These are phyloP conservation scores for Pseudogymnoascus sp. DNA, from an alignment of 2,329 filamentous ascomycete genomes.

Conservation along the genomic window DNA sequence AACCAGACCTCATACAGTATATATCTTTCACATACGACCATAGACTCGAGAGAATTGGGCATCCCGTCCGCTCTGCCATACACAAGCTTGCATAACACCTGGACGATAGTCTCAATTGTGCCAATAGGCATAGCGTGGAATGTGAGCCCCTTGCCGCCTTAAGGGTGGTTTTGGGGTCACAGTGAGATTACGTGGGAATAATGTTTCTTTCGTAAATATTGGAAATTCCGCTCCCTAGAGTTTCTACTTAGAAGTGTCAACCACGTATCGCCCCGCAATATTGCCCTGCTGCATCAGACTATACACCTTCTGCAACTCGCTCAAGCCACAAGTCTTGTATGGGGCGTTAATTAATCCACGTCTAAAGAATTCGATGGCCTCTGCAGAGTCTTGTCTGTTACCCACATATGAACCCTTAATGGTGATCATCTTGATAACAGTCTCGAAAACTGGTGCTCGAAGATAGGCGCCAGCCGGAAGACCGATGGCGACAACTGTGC, in stretches of 20 bases:
- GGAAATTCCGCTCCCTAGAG: background rate
- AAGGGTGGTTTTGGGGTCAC: background rate
- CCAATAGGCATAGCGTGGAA: background rate
- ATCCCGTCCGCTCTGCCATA: background rate
- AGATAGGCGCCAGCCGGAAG: conserved; percentile 73
- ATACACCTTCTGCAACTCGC: conserved; percentile 70
- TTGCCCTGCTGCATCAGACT: conserved; percentile 61
- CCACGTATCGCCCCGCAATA: conserved; percentile 68
- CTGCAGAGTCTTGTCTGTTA: conserved; percentile 76
- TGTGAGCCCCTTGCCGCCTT: background rate
- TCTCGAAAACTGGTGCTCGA: conserved; percentile 78
- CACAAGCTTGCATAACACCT: background rate
- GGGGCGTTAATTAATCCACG: conserved; percentile 82
- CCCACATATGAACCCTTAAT: conserved; percentile 94
- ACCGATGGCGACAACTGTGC: conserved; percentile 80
- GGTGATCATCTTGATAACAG: conserved; percentile 79
- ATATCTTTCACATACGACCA: background rate
- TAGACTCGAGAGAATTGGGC: background rate
- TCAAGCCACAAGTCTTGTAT: conserved; percentile 75
- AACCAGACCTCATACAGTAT: background rate
- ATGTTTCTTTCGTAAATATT: background rate
- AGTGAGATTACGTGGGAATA: background rate
- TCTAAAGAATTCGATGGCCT: conserved; percentile 84
- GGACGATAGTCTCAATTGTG: background rate
- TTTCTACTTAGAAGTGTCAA: conserved; percentile 59